Evolutionary conservation across 1,139 yeast genomes (phyloP), one percentile per base, ranked within the genome.

Genomic region (Yamadazyma jaroonii): DNA sequence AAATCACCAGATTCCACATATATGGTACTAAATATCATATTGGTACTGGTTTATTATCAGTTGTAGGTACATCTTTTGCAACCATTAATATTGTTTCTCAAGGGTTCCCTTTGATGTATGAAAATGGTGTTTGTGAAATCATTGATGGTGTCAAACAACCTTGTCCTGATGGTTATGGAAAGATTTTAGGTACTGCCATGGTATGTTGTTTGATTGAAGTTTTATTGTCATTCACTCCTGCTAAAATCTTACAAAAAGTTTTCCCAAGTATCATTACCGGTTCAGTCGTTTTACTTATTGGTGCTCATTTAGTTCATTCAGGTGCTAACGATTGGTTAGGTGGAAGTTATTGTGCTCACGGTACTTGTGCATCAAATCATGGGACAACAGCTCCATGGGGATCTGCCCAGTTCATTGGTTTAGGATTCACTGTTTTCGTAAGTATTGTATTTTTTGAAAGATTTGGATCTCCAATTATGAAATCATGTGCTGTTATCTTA

Each of bases 231-330:
- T 86, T 87, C 56, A 60, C 82, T 46, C 96, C 96, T 8, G 77
- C 95, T 2, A 72, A 66, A 39, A 49, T 71, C 14, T 70, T 87
- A 48, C 86, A 82, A 56, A 77, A 69, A 46, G 56, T 85, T 31
- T 88, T 87, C 67, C 96, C 96, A 15, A 85, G 92, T 25, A 65
- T 86, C 35, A 95, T 87, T 42, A 87, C 95, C 17, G 96, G 96
- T 38, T 92, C 95, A 3, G 95, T 87, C 36, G 94, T 87, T 23
- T 60, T 87, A 43, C 71, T 87, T 32, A 86, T 87, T 54, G 96
- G 95, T 47, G 69, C 79, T 33, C 63, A 72, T 25, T 71, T 87
- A 50, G 71, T 86, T 39, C 67, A 70, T 48, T 57, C 84, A 29
- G 96, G 94, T 24, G 79, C 87, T 61, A 58, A 77, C 52, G 86